Conservation (phyloP, 2,329 filamentous ascomycete genomes). For the Aspergillus tamarii region DNA sequence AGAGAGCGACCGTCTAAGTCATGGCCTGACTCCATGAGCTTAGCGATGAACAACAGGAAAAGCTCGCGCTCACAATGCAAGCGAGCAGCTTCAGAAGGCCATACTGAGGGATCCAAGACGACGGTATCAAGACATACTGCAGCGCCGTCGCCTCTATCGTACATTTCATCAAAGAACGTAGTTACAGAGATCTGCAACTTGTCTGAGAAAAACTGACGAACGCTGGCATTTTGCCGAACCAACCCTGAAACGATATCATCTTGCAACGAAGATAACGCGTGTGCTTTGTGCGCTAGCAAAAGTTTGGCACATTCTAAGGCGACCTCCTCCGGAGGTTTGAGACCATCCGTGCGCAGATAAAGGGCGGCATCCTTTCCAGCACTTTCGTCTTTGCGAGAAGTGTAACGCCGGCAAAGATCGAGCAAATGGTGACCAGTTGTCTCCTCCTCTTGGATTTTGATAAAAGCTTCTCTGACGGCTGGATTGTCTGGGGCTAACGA, state of each 20-base stretch:
- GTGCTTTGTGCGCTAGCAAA: slow-evolving; percentile 41
- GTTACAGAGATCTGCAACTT: slow-evolving; percentile 49
- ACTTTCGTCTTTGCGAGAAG: slow-evolving; percentile 43
- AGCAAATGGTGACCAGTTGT: slow-evolving; percentile 47
- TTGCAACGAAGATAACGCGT: slow-evolving; percentile 43
- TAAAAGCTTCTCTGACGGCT: slow-evolving; percentile 49
- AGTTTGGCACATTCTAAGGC: slow-evolving; percentile 49
- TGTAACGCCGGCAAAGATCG: slow-evolving; percentile 49
- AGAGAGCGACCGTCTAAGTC: slow-evolving; percentile 67
- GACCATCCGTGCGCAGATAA: slow-evolving; percentile 48
- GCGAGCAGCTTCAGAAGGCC: slow-evolving; percentile 48
- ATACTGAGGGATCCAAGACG: slow-evolving; percentile 49
- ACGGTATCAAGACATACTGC: slow-evolving; percentile 52
- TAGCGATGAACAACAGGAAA: slow-evolving; percentile 73
- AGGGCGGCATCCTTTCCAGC: slow-evolving; percentile 49
- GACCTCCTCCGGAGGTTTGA: slow-evolving; percentile 45
- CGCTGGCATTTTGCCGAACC: slow-evolving; percentile 46
- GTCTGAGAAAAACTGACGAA: slow-evolving; percentile 47
- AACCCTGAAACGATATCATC: slow-evolving; percentile 53
- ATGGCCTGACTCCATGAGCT: slow-evolving; percentile 86
- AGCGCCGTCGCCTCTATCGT: slow-evolving; percentile 51
- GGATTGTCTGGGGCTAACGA: slow-evolving; percentile 49
- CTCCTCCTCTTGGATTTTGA: slow-evolving; percentile 49
- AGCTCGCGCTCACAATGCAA: slow-evolving; percentile 51
- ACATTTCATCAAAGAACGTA: slow-evolving; percentile 53